Conservation (phyloP, 129 eudicot genomes). For the Pittosporum tobira region DNA sequence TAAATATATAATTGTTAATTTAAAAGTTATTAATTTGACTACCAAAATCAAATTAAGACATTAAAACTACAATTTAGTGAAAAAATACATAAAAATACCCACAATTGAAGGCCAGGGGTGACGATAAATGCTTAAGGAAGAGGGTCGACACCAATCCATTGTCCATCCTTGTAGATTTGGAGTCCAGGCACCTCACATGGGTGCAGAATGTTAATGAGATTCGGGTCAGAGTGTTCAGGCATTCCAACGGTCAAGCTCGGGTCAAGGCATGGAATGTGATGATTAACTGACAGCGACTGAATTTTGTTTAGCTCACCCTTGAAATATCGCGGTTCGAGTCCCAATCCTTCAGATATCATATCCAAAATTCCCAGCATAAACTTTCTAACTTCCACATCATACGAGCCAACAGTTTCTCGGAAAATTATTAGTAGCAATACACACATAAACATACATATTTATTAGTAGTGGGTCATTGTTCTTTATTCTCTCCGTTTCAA, state of each 20-base stretch:
- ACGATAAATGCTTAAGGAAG: slow-evolving; percentile 47
- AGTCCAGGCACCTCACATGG: slow-evolving; percentile 56
- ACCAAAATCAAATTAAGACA: no score
- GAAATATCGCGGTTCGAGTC: slow-evolving; percentile 43
- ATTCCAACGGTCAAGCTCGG: slow-evolving; percentile 60
- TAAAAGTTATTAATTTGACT: no score
- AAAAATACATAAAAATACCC: slow-evolving; percentile 28
- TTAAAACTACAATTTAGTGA: no score
- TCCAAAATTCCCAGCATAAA: slow-evolving; percentile 39
- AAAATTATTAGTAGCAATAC: no score
- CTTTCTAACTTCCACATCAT: slow-evolving; percentile 36
- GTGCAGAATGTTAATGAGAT: slow-evolving; percentile 43
- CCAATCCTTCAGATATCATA: slow-evolving; percentile 49
- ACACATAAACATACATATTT: no score
- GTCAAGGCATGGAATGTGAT: slow-evolving; percentile 63
- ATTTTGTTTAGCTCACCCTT: slow-evolving; percentile 28
- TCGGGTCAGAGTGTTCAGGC: slow-evolving; percentile 57
- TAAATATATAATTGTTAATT: no score
- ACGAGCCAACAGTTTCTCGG: slow-evolving; percentile 46
- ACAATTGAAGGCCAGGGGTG: slow-evolving; percentile 51
- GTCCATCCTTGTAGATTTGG: slow-evolving; percentile 36
- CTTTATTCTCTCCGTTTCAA: background rate
- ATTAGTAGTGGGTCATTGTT: background rate
- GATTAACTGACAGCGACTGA: slow-evolving; percentile 41
- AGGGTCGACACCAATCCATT: slow-evolving; percentile 65